Percentiles rank a stretch among this genome's conserved stretches.
Conservation (phyloP, 75 land plant species). For the Cunninghamia lanceolata region DNA sequence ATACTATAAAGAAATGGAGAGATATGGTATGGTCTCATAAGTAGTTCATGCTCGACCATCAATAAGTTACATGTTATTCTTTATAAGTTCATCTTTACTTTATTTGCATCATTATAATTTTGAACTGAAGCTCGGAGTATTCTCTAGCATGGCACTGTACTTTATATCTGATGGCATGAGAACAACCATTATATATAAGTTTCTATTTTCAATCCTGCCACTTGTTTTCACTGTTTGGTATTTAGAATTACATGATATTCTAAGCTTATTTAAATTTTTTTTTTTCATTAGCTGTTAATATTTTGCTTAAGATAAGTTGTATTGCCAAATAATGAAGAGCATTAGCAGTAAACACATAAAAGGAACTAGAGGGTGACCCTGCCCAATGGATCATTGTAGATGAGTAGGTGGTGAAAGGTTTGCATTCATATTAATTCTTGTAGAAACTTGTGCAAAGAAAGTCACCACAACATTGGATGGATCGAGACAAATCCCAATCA, state of each 20-base stretch:
- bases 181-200: background rate
- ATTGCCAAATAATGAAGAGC: background rate
- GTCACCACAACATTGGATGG: background rate
- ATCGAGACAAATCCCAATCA: background rate
- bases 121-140: background rate
- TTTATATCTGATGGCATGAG: background rate
- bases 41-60: background rate
- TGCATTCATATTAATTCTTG: background rate
- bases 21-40: slow-evolving; percentile 68
- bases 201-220: background rate
- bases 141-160: background rate
- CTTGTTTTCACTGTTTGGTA: background rate
- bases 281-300: background rate
- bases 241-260: background rate
- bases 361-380: background rate
- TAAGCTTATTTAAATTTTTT: background rate
- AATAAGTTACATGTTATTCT: background rate
- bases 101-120: background rate
- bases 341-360: too few species aligned
- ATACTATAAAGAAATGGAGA: slow-evolving; percentile 95
- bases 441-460: background rate
- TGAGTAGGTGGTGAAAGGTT: background rate
- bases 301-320: background rate
- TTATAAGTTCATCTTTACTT: background rate
- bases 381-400: background rate